phyloP scores from a whole-genome alignment of 768 basidiomycete species.

The Fistulinella prunicolor region DNA sequence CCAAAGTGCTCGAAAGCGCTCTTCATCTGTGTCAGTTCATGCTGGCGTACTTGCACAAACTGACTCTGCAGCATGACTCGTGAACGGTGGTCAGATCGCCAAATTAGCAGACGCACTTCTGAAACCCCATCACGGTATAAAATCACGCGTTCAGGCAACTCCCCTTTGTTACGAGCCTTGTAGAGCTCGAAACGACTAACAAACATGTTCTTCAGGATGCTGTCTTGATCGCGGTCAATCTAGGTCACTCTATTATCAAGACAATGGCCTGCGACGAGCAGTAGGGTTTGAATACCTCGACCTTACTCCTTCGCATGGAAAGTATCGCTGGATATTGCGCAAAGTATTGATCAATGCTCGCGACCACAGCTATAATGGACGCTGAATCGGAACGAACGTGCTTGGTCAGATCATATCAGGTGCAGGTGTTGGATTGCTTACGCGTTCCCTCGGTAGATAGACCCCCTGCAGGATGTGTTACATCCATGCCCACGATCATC shows the following conservation, averaged over 20 bases:
- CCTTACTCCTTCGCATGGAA: constrained; percentile 51
- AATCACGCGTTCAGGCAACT: constrained; percentile 43
- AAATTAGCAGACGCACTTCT: constrained; percentile 45
- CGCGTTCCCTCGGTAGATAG: constrained; percentile 52
- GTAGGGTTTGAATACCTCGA: constrained; percentile 50
- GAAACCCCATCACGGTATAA: constrained; percentile 74
- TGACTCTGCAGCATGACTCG: constrained; percentile 37
- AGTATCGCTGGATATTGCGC: constrained; percentile 50
- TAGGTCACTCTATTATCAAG: not conserved
- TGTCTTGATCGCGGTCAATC: constrained; percentile 23
- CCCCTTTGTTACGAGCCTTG: constrained; percentile 30
- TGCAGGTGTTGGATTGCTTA: constrained; percentile 5
- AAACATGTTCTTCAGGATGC: constrained; percentile 45
- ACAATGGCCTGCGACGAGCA: not conserved
- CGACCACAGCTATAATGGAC: constrained; percentile 54
- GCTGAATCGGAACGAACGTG: constrained; percentile 20
- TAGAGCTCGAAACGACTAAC: constrained; percentile 42
- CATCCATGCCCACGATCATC: constrained; percentile 59
- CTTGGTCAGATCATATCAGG: not conserved
- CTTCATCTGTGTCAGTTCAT: constrained; percentile 42
- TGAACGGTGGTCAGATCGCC: not conserved
- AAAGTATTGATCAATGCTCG: constrained; percentile 43
- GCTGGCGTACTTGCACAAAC: constrained; percentile 40
- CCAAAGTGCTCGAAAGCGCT: constrained; percentile 41
- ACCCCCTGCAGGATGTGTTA: constrained; percentile 69